Evolutionary conservation across 805 yeast species (phyloP).

Genomic region (Nakazawaea wyomingensis): DNA sequence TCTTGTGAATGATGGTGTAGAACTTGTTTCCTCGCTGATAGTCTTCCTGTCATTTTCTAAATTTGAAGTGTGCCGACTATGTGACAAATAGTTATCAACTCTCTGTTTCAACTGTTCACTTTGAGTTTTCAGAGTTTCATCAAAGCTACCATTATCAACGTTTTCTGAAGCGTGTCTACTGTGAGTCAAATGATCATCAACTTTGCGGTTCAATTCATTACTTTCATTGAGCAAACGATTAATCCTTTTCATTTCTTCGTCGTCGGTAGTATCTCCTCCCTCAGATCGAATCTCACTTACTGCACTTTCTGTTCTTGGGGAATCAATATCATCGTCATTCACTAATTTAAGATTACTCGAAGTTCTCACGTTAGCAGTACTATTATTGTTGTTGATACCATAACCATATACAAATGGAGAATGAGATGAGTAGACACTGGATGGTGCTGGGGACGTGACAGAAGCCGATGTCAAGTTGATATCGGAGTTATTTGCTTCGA

Average conservation of each 20-base stretch:
- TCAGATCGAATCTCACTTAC: too few species aligned
- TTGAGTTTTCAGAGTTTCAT: not conserved
- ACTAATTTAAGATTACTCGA: slow-evolving; percentile 2
- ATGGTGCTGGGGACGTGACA: slow-evolving; percentile 2
- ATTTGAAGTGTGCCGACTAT: not conserved
- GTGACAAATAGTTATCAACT: not conserved
- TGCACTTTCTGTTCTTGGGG: too few species aligned
- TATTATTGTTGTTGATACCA: not conserved
- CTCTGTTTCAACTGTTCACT: not conserved
- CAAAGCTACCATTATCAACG: not conserved
- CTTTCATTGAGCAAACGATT: slow-evolving; percentile 2
- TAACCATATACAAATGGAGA: slow-evolving; percentile 5
- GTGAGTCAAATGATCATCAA: slow-evolving; percentile 9
- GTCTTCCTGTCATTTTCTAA: not conserved
- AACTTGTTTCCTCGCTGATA: too few species aligned
- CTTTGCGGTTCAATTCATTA: not conserved
- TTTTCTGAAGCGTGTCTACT: slow-evolving; percentile 4
- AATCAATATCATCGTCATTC: not conserved
- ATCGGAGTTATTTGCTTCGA: slow-evolving; percentile 2
- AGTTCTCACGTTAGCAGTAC: not conserved
- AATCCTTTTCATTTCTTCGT: slow-evolving; percentile 5
- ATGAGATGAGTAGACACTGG: slow-evolving; percentile 9
- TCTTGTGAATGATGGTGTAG: too few species aligned
- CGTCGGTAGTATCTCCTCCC: not conserved
- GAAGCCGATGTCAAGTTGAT: not conserved